Evolutionary conservation across 139 green algal species (phyloP).

Genomic region (Parachlorella kessleri): DNA sequence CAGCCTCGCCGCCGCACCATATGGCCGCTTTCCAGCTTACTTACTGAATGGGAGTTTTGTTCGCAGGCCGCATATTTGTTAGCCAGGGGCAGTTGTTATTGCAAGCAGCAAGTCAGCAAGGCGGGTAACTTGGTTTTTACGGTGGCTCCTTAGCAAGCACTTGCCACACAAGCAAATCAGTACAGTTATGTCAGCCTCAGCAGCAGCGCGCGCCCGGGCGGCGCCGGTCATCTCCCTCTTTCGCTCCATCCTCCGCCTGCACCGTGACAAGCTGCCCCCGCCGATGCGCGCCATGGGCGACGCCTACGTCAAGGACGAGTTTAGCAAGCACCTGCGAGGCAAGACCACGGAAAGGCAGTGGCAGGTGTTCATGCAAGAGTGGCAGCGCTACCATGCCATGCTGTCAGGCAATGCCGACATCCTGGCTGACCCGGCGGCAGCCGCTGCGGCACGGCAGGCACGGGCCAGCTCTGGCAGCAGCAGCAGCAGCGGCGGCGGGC

Average conservation of each 20-base stretch:
- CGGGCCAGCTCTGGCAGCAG: not conserved
- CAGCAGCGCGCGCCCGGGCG: not conserved
- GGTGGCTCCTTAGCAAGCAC: no score
- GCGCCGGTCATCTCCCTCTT: slow-evolving; percentile 51
- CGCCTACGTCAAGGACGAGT: slow-evolving; percentile 68
- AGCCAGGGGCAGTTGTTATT: not conserved
- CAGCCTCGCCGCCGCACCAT: not conserved
- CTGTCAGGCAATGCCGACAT: slow-evolving; percentile 47
- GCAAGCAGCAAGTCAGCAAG: not conserved
- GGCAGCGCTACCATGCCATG: slow-evolving; percentile 64
- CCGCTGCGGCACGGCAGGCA: not conserved
- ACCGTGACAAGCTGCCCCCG: slow-evolving; percentile 62
- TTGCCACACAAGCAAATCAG: not conserved
- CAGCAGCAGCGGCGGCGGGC: not conserved
- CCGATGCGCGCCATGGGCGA: slow-evolving; percentile 75
- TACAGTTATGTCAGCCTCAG: slow-evolving; percentile 1
- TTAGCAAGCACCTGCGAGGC: slow-evolving; percentile 54
- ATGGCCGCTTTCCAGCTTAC: not conserved
- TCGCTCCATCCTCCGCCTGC: slow-evolving; percentile 66
- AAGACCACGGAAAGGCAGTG: slow-evolving; percentile 69
- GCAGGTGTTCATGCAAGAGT: slow-evolving; percentile 70
- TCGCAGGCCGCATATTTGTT: not conserved
- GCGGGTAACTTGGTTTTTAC: no score
- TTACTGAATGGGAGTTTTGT: not conserved
- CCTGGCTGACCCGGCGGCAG: not conserved